Base-by-base conservation (phyloP, 345 rosid genomes). In the Gossypium thurberi region DNA sequence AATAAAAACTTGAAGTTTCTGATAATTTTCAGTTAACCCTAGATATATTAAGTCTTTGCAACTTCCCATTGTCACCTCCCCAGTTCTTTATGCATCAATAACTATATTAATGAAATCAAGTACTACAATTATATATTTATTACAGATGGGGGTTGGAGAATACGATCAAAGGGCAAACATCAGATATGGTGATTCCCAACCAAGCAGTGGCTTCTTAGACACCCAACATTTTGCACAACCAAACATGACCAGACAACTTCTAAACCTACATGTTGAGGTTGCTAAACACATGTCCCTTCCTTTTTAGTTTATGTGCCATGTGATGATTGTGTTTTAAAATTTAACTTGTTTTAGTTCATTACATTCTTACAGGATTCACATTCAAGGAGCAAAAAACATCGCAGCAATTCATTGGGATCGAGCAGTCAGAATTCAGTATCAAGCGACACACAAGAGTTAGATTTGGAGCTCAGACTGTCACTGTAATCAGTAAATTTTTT, bases 401-500 rank as follows among this genome's bases (percentile, higher is more conserved):
- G 86, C 65, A 84, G 84, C 71, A 57, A 55, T 70, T 86, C 92
- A 6, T 37, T 81, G 86, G 91, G 89, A 25, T 89, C 97, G 1
- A 78, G 84, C 82, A 87, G 87, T 78, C 92, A 83, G 47, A 85
- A 88, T 70, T 89, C 91, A 1, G 94, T 87, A 71, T 77, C 95
- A 18, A 88, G 87, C 65, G 92, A 92, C 69, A 75, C 78, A 65
- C 91, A 84, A 82, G 99, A 91, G 73, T 81, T 79, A 26, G 99
- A 95, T 77, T 87, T 95, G 89, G 99, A 95, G 83, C 90, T 95
- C 46, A 90, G 89, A 84, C 74, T 95, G 69, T 95, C 87, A 11
- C 85, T 89, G 76, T 88, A 74, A 82, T 48, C 52, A 20, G 28
- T 23, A 37, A 33, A 8, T 23, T 23, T 72, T 37, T 65, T 26